A percentile compares a stretch with the other conserved stretches of the same genome.
Evolutionary conservation across 129 eudicot species (phyloP).

Genomic region (Helichrysum umbraculigerum): DNA sequence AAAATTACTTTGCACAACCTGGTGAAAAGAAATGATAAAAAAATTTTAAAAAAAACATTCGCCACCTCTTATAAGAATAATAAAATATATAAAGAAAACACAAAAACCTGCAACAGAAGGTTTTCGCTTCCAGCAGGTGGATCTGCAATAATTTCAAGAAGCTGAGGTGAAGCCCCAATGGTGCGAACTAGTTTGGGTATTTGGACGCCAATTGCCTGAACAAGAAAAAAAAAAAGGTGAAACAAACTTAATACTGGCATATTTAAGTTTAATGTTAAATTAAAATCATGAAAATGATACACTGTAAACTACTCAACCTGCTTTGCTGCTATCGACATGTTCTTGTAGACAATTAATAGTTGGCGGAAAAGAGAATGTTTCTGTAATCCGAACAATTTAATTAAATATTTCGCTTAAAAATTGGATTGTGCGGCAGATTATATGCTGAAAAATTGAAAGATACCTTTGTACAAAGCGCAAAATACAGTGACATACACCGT

Average conservation of each 20-base stretch:
- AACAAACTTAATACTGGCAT: conserved; percentile 5
- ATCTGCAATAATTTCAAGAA: conserved; percentile 83
- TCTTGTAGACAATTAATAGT: conserved; percentile 65
- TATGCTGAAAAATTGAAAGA: background rate
- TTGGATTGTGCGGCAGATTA: background rate
- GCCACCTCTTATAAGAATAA: conserved; percentile 2
- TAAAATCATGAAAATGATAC: background rate
- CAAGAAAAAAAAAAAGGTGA: conserved; percentile 21
- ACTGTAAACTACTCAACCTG: conserved; percentile 53
- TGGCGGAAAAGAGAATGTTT: conserved; percentile 88
- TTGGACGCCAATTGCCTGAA: conserved; percentile 81
- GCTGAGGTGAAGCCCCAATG: conserved; percentile 82
- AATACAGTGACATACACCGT: conserved; percentile 89
- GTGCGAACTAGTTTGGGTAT: conserved; percentile 92
- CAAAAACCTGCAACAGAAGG: conserved; percentile 73
- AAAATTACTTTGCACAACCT: conserved; percentile 62
- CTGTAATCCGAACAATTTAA: conserved; percentile 43
- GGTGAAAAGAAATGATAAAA: conserved; percentile 18
- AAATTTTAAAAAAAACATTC: background rate
- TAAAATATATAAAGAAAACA: background rate
- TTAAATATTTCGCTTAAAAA: background rate
- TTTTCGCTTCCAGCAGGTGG: conserved; percentile 86
- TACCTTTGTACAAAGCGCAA: conserved; percentile 99
- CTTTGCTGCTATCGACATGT: conserved; percentile 65
- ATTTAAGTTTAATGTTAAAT: background rate